These are phyloP conservation scores for Pilobolus umbonatus DNA, from an alignment of 192 early-diverging fungal genomes.

Conservation along the genomic window DNA sequence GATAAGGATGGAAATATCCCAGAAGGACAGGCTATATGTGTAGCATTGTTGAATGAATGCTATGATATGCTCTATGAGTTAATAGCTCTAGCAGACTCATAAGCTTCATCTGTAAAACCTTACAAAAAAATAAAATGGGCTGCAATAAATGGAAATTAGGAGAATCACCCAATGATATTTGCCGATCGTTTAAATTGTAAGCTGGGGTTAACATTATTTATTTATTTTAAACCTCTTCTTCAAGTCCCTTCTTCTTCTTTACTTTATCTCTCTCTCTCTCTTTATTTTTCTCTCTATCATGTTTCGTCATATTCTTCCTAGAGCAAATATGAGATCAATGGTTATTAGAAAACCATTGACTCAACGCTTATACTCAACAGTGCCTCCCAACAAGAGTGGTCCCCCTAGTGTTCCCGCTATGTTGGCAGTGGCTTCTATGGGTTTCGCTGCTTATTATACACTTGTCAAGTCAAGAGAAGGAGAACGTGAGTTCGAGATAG, in stretches of 20 bases:
- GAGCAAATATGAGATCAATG: background rate
- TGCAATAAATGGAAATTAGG: background rate
- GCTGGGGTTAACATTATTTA: background rate
- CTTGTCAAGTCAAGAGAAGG: conserved; percentile 31
- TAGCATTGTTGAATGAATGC: conserved; percentile 82
- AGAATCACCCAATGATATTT: background rate
- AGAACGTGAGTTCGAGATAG: conserved; percentile 19
- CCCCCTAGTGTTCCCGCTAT: conserved; percentile 30
- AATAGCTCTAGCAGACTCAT: conserved; percentile 46
- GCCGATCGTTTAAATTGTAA: background rate
- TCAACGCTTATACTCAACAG: conserved; percentile 3
- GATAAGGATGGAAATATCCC: conserved; percentile 81
- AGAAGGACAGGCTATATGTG: conserved; percentile 75
- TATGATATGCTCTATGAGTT: conserved; percentile 81
- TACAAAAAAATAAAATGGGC: background rate
- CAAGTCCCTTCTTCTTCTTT: background rate
- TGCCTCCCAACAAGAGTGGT: conserved; percentile 8
- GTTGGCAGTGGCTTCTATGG: conserved; percentile 35
- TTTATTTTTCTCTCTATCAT: conserved; percentile 1
- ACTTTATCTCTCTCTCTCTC: background rate
- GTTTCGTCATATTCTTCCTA: background rate
- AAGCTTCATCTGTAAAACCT: no score
- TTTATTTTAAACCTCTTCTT: background rate
- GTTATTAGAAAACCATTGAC: background rate
- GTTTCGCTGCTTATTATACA: conserved; percentile 39